These are phyloP conservation scores for Misopates orontium DNA, from an alignment of 257 asterid species.

Conservation along the genomic window DNA sequence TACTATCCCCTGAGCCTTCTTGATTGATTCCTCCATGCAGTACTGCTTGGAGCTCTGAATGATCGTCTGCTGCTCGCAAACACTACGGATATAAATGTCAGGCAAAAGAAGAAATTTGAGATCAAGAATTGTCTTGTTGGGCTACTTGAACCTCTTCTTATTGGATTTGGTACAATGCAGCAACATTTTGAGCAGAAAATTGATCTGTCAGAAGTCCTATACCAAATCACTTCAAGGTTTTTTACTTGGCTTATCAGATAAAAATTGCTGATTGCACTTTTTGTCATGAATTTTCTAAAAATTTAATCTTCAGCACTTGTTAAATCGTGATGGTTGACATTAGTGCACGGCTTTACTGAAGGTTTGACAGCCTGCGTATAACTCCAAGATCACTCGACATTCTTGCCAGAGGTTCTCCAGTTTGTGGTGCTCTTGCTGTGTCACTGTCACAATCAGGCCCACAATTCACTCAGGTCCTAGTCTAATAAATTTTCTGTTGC, in stretches of 20 bases:
- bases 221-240: slow-evolving; percentile 98
- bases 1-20: slow-evolving; percentile 31
- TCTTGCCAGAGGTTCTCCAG: slow-evolving; percentile 95
- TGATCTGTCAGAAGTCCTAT: slow-evolving; percentile 91
- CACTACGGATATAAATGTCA: slow-evolving; percentile 84
- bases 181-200: slow-evolving; percentile 98
- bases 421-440: slow-evolving; percentile 99
- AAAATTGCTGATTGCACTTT: slow-evolving; percentile 20
- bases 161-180: slow-evolving; percentile 96
- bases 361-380: slow-evolving; percentile 98
- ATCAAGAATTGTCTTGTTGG: slow-evolving; percentile 91
- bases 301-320: slow-evolving; percentile 21
- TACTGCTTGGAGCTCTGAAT: slow-evolving; percentile 90
- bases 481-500: slow-evolving; percentile 13
- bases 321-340: slow-evolving; percentile 37
- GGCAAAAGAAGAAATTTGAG: slow-evolving; percentile 94
- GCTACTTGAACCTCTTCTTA: slow-evolving; percentile 97
- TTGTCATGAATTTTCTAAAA: slow-evolving; percentile 17
- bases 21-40: slow-evolving; percentile 47
- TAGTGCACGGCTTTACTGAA: slow-evolving; percentile 37
- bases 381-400: slow-evolving; percentile 98
- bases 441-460: slow-evolving; percentile 96
- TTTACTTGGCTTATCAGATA: slow-evolving; percentile 19
- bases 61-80: slow-evolving; percentile 87
- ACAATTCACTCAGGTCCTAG: slow-evolving; percentile 86